Evolutionary conservation across 108 stramenopile species (phyloP).

Genomic region (Nitzschia inconspicua): DNA sequence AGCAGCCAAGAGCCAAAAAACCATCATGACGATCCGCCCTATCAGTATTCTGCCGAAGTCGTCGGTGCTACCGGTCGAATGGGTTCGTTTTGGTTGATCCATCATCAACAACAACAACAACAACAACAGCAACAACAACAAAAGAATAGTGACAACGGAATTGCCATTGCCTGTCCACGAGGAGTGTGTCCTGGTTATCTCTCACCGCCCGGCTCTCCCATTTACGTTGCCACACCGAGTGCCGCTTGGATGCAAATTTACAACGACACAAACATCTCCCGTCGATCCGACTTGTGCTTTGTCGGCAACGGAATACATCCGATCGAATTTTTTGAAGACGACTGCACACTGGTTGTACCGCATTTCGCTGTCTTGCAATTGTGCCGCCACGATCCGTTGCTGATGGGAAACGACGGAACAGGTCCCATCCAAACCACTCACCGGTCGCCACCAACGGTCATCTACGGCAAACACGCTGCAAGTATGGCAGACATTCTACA

Average conservation of each 20-base stretch:
- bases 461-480: conserved; percentile 58
- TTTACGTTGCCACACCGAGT: conserved; percentile 53
- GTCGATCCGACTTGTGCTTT: conserved; percentile 61
- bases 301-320: conserved; percentile 56
- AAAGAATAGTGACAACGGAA: background rate
- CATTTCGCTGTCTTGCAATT: conserved; percentile 38
- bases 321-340: conserved; percentile 6
- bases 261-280: conserved; percentile 32
- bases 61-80: conserved; percentile 35
- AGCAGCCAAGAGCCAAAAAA: too few relatives aligned
- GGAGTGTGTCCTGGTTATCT: conserved; percentile 57
- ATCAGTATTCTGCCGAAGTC: conserved; percentile 22
- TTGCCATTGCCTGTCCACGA: conserved; percentile 27
- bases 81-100: conserved; percentile 31
- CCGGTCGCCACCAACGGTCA: conserved; percentile 46
- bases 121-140: background rate
- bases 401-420: too few relatives aligned
- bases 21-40: too few relatives aligned
- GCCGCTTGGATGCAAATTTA: conserved; percentile 39
- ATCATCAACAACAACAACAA: background rate
- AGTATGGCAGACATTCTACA: conserved; percentile 27
- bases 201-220: conserved; percentile 30
- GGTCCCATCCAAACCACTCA: conserved; percentile 19
- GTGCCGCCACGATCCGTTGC: too few relatives aligned
- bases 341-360: conserved; percentile 34